Evolutionary conservation across 306 rosid species (phyloP), one percentile per base, ranked within the genome.

Genomic region (Astragalus membranaceus): DNA sequence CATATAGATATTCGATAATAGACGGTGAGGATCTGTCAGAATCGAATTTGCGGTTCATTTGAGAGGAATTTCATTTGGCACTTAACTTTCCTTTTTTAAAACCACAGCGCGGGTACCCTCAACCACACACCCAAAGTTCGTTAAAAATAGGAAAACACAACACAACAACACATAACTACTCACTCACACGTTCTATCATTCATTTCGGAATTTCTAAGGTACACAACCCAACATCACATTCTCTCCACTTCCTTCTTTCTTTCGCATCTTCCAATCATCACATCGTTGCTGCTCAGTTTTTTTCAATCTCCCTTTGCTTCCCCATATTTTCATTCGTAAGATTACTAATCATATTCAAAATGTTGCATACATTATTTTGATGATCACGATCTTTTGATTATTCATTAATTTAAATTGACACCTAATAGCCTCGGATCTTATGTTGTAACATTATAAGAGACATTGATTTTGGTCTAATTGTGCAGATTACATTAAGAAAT

Each of bases 41-140:
- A 72, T 53, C n/a, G 16, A 79, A 86, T 84, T 87, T 89, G 84
- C 52, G 87, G 80, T 72, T 64, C 81, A 86, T 84, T 86, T 80
- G 76, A 72, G 67, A 3, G 26, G 80, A 81, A 85, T 85, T 91
- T 84, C 86, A 75, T 92, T 82, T 87, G 80, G 67, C 60, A 72
- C 26, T 61, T 0, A 52, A 35, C 56, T 69, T 49, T 56, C 81
- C 69, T 60, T 70, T 80, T 81, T 88, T 85, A 43, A 82, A 88
- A 87, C 87, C 20, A 64, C 64, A 75, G 64, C 76, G 85, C 85
- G 81, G 84, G 87, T 71, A 82, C 73, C 73, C 74, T 76, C 74
- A 52, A 50, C 55, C 74, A 64, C 74, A 80, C 76, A 60, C n/a
- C 55, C 10, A 50, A 39, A 6, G 70, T 79, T 75, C 80, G 72